Percentiles rank a stretch among this genome's conserved stretches.
Evolutionary conservation across 371 early-diverging fungal species (phyloP).

Genomic region (Blakeslea trispora): DNA sequence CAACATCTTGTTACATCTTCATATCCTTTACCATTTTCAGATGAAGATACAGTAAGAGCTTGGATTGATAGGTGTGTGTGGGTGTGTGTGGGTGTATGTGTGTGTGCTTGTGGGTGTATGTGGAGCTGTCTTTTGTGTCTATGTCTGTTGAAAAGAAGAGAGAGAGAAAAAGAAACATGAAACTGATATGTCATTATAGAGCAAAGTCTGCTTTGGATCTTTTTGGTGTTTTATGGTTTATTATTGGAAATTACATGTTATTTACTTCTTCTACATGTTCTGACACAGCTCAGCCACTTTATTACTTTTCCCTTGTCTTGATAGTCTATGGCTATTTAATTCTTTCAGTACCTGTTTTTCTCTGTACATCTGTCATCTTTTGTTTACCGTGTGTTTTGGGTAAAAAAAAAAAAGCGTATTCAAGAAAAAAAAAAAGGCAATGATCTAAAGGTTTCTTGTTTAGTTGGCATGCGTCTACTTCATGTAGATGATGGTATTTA

Average conservation of each 20-base stretch:
- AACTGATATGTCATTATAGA: slow-evolving; percentile 10
- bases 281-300: slow-evolving; percentile 56
- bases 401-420: slow-evolving; percentile 14
- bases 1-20: slow-evolving; percentile 1
- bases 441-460: too few species aligned
- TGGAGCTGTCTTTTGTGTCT: too few species aligned
- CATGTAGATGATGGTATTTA: slow-evolving; percentile 60
- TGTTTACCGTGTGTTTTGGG: slow-evolving; percentile 67
- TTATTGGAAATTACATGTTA: slow-evolving; percentile 72
- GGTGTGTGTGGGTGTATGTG: too few species aligned
- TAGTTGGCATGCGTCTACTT: slow-evolving; percentile 60
- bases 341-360: slow-evolving; percentile 63
- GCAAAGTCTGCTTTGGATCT: slow-evolving; percentile 62
- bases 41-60: slow-evolving; percentile 15
- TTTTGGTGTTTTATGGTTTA: slow-evolving; percentile 67
- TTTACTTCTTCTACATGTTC: slow-evolving; percentile 60
- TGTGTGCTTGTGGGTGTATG: background rate
- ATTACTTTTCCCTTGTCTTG: slow-evolving; percentile 57
- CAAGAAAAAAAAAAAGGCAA: too few species aligned
- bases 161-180: background rate
- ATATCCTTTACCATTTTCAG: slow-evolving; percentile 3
- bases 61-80: slow-evolving; percentile 33
- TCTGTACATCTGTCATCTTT: slow-evolving; percentile 64
- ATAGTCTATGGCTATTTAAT: slow-evolving; percentile 71
- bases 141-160: background rate